phyloP scores from a whole-genome alignment of 225 moss, liverwort and hornwort species.

The Lunularia cruciata region DNA sequence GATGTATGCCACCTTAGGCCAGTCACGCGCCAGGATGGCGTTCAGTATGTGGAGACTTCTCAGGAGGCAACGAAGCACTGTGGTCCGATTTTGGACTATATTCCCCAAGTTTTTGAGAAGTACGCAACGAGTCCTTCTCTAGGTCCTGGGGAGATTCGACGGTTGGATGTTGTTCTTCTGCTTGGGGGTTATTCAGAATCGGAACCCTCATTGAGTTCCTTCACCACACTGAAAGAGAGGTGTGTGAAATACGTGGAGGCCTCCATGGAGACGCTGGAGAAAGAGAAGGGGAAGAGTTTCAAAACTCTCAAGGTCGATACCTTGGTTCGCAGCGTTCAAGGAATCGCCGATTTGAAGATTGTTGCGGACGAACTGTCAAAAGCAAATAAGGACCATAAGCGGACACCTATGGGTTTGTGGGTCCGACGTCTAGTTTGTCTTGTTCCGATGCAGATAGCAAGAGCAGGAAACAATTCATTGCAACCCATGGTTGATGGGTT shows the following conservation, averaged over 20 bases:
- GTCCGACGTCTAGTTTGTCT: constrained; percentile 45
- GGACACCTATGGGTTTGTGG: constrained; percentile 42
- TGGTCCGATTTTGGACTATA: constrained; percentile 46
- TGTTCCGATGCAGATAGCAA: constrained; percentile 58
- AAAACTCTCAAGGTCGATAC: not conserved
- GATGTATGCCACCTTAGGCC: not conserved
- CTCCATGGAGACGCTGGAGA: constrained; percentile 35
- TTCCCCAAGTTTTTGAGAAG: constrained; percentile 60
- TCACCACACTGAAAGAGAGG: not conserved
- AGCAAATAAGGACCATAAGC: no score
- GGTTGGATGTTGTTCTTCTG: constrained; percentile 18
- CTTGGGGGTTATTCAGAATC: constrained; percentile 3
- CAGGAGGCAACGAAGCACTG: constrained; percentile 6
- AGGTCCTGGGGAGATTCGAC: not conserved
- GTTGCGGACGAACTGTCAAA: not conserved
- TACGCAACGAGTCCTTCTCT: constrained; percentile 52
- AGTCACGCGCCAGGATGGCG: not conserved
- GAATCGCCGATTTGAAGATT: not conserved
- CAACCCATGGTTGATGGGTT: constrained; percentile 58
- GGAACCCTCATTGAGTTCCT: constrained; percentile 8
- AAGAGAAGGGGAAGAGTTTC: constrained; percentile 56
- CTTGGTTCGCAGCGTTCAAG: not conserved
- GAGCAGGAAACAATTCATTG: constrained; percentile 60
- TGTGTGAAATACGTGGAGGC: constrained; percentile 28
- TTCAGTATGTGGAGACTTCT: not conserved